These are phyloP conservation scores for Neocucurbitaria cava DNA, from an alignment of 2,329 filamentous ascomycete species.

Conservation along the genomic window DNA sequence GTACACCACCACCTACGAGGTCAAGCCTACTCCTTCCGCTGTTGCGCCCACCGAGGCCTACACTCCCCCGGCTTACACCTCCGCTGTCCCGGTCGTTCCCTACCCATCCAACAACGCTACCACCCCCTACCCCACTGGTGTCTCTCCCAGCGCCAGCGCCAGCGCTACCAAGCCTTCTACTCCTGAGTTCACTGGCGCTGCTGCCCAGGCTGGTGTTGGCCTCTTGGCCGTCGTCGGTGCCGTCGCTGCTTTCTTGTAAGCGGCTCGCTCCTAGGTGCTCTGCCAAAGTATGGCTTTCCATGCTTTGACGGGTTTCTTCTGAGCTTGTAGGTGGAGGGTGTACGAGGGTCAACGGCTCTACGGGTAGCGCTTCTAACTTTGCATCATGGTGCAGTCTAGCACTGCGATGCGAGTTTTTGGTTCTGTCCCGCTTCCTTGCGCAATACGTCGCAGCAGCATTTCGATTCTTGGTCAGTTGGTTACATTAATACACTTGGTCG, in stretches of 20 bases:
- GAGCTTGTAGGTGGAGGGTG: constrained; percentile 21
- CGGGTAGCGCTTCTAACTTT: constrained; percentile 41
- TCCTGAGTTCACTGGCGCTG: constrained; percentile 59
- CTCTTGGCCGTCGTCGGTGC: constrained; percentile 62
- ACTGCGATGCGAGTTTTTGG: constrained; percentile 43
- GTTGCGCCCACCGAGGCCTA: constrained; percentile 21
- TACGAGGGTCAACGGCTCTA: constrained; percentile 34
- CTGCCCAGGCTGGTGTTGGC: constrained; percentile 59
- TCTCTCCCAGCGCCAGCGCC: constrained; percentile 35
- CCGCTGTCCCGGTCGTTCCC: constrained; percentile 11
- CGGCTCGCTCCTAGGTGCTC: constrained; percentile 24
- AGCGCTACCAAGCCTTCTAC: constrained; percentile 30
- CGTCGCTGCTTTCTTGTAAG: constrained; percentile 51
- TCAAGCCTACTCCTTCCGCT: constrained; percentile 21
- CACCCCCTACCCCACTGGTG: constrained; percentile 25
- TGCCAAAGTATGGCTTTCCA: constrained; percentile 5
- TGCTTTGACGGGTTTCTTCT: constrained; percentile 13
- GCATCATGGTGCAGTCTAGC: constrained; percentile 43
- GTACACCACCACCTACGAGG: constrained; percentile 28
- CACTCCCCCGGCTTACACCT: constrained; percentile 13
- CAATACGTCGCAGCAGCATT: constrained; percentile 38
- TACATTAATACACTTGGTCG: constrained; percentile 44
- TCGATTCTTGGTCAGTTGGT: constrained; percentile 41
- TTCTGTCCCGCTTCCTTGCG: constrained; percentile 33
- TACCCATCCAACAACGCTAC: constrained; percentile 34